Percentiles rank a stretch among this genome's conserved stretches.
Conservation (phyloP, 192 early-diverging fungal genomes). For the Coemansia sp. region DNA sequence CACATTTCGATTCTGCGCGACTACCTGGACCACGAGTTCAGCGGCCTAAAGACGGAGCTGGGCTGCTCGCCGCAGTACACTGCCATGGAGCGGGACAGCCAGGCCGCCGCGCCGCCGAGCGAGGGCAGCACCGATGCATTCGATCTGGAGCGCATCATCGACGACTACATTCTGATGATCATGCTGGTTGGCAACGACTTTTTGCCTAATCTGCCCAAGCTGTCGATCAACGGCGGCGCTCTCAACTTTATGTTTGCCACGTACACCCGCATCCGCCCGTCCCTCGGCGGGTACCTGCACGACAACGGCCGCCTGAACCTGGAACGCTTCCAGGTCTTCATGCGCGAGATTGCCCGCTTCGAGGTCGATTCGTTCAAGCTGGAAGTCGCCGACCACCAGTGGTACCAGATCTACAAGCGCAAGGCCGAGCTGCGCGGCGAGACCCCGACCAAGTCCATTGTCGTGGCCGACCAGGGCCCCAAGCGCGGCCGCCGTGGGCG, state of each 20-base stretch:
- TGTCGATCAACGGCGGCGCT: constrained; percentile 92
- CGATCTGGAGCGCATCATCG: constrained; percentile 88
- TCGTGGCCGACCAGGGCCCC: constrained; percentile 1
- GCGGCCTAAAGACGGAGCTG: constrained; percentile 24
- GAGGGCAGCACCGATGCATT: constrained; percentile 45
- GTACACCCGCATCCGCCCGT: constrained; percentile 59
- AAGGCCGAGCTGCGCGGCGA: constrained; percentile 39
- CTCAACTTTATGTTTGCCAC: constrained; percentile 62
- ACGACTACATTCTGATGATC: constrained; percentile 90
- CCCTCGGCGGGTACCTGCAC: constrained; percentile 83
- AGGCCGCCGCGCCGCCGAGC: background rate
- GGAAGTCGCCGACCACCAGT: constrained; percentile 44
- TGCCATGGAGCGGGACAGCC: constrained; percentile 22
- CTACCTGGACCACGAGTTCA: constrained; percentile 87
- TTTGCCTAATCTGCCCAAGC: constrained; percentile 85
- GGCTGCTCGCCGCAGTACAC: constrained; percentile 49
- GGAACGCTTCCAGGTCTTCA: constrained; percentile 55
- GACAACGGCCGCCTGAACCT: constrained; percentile 68
- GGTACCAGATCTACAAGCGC: constrained; percentile 49
- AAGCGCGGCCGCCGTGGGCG: background rate
- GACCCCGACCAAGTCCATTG: constrained; percentile 13
- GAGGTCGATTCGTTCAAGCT: constrained; percentile 47
- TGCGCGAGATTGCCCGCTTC: constrained; percentile 51
- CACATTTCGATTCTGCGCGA: constrained; percentile 85
- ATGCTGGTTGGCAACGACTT: constrained; percentile 99